Evolutionary conservation across 2,329 filamentous ascomycete genomes (phyloP).

Genomic region (Aspergillus fructus): DNA sequence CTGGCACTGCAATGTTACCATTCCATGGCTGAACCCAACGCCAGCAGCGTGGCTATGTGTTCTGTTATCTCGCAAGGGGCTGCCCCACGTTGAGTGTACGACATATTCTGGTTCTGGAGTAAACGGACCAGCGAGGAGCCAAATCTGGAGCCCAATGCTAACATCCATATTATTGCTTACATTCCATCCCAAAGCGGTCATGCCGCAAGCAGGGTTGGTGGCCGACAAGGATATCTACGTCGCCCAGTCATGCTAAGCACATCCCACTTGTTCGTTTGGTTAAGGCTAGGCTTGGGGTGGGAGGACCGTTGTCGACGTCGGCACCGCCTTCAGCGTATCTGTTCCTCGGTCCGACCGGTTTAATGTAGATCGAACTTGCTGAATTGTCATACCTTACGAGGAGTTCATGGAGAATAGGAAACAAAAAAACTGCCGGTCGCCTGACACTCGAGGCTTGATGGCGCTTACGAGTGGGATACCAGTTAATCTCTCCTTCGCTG

Average conservation of each 20-base stretch:
- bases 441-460: not conserved
- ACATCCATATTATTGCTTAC: not conserved
- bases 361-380: not conserved
- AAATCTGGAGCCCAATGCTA: not conserved
- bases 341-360: slow-evolving; percentile 1
- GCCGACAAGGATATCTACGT: not conserved
- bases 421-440: too few relatives aligned
- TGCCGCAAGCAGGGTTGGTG: not conserved
- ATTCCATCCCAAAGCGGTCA: not conserved
- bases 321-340: not conserved
- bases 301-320: not conserved
- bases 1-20: not conserved
- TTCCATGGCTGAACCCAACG: not conserved
- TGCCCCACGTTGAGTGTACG: not conserved
- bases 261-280: not conserved
- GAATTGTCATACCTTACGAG: not conserved
- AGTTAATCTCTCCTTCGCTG: slow-evolving; percentile 33
- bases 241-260: not conserved
- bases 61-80: not conserved
- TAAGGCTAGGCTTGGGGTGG: not conserved
- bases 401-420: not conserved
- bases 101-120: not conserved
- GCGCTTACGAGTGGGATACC: not conserved
- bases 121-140: not conserved
- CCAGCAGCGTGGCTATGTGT: not conserved